phyloP scores from a whole-genome alignment of 495 filamentous ascomycete genomes.

The Penicillium salamii region DNA sequence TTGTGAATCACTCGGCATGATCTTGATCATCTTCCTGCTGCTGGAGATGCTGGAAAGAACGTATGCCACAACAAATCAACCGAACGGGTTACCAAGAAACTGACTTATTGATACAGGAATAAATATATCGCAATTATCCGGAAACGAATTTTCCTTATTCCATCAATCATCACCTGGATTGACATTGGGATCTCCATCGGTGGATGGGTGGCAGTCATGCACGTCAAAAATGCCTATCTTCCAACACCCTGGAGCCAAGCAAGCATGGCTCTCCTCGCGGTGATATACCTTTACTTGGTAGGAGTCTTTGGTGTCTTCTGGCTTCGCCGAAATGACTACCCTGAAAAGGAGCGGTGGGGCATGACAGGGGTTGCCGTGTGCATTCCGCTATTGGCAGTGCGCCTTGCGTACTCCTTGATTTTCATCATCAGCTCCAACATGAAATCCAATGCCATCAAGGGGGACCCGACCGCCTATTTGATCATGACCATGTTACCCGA shows the following conservation, averaged over 20 bases:
- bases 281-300: constrained; percentile 18
- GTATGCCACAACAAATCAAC: too few relatives aligned
- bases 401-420: constrained; percentile 13
- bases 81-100: background rate
- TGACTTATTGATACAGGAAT: constrained; percentile 10
- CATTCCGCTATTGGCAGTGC: constrained; percentile 13
- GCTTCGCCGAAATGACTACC: constrained; percentile 8
- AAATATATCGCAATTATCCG: constrained; percentile 8
- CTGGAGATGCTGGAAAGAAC: background rate
- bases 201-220: constrained; percentile 17
- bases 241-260: constrained; percentile 20
- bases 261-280: constrained; percentile 23
- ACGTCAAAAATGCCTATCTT: constrained; percentile 11
- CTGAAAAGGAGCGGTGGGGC: constrained; percentile 5
- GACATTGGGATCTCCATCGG: constrained; percentile 23
- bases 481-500: constrained; percentile 19
- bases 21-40: constrained; percentile 16
- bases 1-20: constrained; percentile 18
- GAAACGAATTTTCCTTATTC: constrained; percentile 12
- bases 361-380: constrained; percentile 6
- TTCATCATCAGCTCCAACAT: constrained; percentile 17
- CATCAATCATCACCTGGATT: constrained; percentile 21
- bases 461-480: constrained; percentile 11
- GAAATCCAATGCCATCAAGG: constrained; percentile 18
- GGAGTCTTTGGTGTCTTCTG: constrained; percentile 14